phyloP scores from a whole-genome alignment of 2,329 filamentous ascomycete species.

The Hymenoscyphus infarciens region DNA sequence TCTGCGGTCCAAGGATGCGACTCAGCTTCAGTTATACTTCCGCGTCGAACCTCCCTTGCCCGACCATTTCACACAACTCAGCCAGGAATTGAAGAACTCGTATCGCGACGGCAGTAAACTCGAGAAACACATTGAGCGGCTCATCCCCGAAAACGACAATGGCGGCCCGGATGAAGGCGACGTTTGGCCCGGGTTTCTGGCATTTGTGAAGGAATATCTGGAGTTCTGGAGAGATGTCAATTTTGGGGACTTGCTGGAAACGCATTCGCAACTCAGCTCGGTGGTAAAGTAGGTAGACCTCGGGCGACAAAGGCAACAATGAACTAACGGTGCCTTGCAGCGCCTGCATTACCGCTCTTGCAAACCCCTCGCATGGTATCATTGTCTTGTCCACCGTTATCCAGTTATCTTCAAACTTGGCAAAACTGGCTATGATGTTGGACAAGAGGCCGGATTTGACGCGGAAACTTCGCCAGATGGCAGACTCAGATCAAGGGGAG shows the following conservation, averaged over 20 bases:
- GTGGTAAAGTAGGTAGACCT: constrained; percentile 64
- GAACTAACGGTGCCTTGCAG: constrained; percentile 41
- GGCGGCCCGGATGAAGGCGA: constrained; percentile 61
- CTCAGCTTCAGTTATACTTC: constrained; percentile 64
- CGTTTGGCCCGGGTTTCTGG: constrained; percentile 71
- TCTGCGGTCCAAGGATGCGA: constrained; percentile 61
- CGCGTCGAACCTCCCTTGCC: constrained; percentile 70
- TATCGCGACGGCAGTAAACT: constrained; percentile 52
- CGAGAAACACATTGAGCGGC: constrained; percentile 59
- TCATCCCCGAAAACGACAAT: constrained; percentile 63
- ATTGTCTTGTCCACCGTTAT: constrained; percentile 82
- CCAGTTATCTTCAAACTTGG: constrained; percentile 74
- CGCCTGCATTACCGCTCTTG: constrained; percentile 77
- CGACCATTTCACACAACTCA: constrained; percentile 64
- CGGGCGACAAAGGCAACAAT: not conserved
- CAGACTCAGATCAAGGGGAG: constrained; percentile 56
- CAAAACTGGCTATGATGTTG: constrained; percentile 78
- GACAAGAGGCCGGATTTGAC: constrained; percentile 78
- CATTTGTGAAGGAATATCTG: constrained; percentile 79
- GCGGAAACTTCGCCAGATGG: constrained; percentile 51
- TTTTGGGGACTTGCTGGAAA: constrained; percentile 67
- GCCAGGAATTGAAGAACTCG: constrained; percentile 58
- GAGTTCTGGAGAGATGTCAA: constrained; percentile 78
- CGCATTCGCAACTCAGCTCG: constrained; percentile 70
- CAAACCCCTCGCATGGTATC: constrained; percentile 73